Evolutionary conservation across 2,329 filamentous ascomycete genomes (phyloP).

Genomic region (Seiridium unicorne): DNA sequence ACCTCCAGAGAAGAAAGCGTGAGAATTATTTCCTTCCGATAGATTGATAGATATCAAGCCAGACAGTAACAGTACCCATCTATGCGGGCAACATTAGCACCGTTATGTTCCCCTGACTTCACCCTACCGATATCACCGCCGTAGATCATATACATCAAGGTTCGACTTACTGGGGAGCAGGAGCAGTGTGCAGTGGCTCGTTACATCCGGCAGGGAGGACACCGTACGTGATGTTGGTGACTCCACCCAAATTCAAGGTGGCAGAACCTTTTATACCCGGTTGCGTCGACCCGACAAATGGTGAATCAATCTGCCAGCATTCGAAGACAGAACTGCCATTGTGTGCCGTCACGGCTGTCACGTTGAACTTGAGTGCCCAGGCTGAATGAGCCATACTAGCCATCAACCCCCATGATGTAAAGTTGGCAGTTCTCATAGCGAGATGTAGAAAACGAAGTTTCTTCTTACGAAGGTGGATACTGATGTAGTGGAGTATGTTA

Average conservation of each 20-base stretch:
- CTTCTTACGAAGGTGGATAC: no score
- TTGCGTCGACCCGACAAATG: not conserved
- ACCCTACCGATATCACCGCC: no score
- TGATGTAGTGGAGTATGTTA: no score
- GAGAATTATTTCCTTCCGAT: not conserved
- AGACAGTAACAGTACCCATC: not conserved
- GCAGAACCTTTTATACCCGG: not conserved
- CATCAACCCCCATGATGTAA: no score
- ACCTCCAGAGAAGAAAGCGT: not conserved
- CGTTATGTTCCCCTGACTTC: no score
- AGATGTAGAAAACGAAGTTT: no score
- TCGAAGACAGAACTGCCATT: conserved; percentile 1
- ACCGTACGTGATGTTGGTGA: not conserved
- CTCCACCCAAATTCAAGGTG: not conserved
- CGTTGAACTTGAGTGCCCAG: not conserved
- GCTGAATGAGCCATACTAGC: not conserved
- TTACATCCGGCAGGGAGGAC: not conserved
- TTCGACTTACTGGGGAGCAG: not conserved
- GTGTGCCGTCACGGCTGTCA: not conserved
- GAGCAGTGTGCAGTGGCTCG: not conserved
- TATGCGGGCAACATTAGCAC: not conserved
- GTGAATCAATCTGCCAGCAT: not conserved
- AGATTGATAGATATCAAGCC: not conserved
- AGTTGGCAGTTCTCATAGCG: no score
- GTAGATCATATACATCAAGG: not conserved